Conservation (phyloP, 2,329 filamentous ascomycete genomes). For the Lasiodiplodia hormozganensis region DNA sequence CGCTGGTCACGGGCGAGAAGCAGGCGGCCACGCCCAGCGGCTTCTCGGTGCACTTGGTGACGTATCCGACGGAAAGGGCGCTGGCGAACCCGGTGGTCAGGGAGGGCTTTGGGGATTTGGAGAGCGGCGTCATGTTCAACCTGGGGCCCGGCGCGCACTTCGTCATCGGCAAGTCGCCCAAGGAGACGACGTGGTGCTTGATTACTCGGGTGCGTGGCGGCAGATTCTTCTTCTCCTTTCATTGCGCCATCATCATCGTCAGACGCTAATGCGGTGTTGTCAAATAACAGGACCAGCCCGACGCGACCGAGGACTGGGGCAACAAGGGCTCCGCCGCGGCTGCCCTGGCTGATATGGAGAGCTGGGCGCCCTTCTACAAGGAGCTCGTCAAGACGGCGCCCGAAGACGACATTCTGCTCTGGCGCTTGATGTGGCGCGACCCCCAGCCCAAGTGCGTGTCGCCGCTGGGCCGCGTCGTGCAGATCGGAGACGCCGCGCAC, state of each 20-base stretch:
- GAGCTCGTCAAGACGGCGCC: slow-evolving; percentile 36
- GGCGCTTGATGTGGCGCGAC: slow-evolving; percentile 63
- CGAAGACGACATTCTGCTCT: slow-evolving; percentile 52
- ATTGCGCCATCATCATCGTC: not conserved
- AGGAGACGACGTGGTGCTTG: not conserved
- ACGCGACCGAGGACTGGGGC: not conserved
- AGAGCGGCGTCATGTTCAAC: not conserved
- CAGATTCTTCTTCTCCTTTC: not conserved
- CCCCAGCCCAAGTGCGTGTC: slow-evolving; percentile 61
- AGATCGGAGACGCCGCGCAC: slow-evolving; percentile 63
- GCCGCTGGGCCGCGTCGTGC: slow-evolving; percentile 56
- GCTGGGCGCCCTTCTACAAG: not conserved
- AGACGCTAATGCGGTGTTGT: not conserved
- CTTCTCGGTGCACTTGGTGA: not conserved
- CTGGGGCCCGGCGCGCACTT: not conserved
- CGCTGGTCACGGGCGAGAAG: not conserved
- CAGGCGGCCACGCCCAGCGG: not conserved
- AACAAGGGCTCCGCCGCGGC: not conserved
- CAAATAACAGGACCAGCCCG: not conserved
- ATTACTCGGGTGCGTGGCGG: not conserved
- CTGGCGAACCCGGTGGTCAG: not conserved
- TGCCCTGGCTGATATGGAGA: not conserved
- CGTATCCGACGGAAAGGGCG: not conserved
- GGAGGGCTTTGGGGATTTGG: not conserved
- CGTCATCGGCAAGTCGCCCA: not conserved